A percentile compares a stretch with the other conserved stretches of the same genome.
Conservation (phyloP, 192 early-diverging fungal species). For the Coemansia sp. region DNA sequence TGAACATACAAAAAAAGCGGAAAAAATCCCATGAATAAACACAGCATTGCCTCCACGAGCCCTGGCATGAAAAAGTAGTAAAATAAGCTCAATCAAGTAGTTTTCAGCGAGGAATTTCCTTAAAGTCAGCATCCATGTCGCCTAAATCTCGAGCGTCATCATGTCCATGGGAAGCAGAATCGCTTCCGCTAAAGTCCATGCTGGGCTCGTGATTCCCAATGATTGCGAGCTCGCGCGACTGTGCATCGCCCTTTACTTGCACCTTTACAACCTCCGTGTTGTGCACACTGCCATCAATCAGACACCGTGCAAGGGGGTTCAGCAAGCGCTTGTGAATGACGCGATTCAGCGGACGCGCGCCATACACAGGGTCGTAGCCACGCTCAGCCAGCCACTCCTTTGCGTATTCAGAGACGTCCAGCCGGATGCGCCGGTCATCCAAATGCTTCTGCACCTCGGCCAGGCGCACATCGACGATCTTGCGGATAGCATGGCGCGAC, state of each 20-base stretch:
- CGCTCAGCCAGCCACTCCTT: constrained; percentile 61
- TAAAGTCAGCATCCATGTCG: constrained; percentile 25
- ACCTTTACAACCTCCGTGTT: constrained; percentile 55
- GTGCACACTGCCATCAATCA: constrained; percentile 64
- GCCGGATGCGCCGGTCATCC: constrained; percentile 54
- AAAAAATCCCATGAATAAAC: too few species aligned
- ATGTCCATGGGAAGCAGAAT: neutral
- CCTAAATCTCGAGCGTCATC: too few species aligned
- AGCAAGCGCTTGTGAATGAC: constrained; percentile 59
- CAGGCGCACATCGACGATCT: constrained; percentile 73
- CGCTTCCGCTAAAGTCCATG: neutral
- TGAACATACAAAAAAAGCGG: too few species aligned
- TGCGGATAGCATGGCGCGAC: constrained; percentile 59
- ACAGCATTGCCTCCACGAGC: too few species aligned
- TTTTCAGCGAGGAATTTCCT: constrained; percentile 4
- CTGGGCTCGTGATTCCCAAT: constrained; percentile 29
- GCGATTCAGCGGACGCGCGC: constrained; percentile 66
- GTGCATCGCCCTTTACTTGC: constrained; percentile 23
- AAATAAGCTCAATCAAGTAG: too few species aligned
- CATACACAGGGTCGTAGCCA: constrained; percentile 68
- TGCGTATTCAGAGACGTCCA: constrained; percentile 55
- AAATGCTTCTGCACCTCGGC: constrained; percentile 59
- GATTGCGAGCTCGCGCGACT: constrained; percentile 16
- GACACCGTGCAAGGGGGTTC: constrained; percentile 53
- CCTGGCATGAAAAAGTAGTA: too few species aligned